phyloP scores from a whole-genome alignment of 495 filamentous ascomycete genomes.

The Penicillium fimorum region DNA sequence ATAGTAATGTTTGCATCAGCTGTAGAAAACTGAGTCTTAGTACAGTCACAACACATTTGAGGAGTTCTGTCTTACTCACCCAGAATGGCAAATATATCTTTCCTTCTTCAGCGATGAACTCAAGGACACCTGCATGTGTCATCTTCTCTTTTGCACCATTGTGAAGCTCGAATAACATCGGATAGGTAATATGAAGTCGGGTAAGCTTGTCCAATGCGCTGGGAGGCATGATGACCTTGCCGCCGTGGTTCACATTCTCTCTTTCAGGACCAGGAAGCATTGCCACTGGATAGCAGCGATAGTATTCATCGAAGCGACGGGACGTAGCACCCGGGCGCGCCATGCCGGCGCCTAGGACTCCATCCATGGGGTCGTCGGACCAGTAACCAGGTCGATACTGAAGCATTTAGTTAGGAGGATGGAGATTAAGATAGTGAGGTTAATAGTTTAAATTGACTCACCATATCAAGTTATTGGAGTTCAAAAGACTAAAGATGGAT shows the following conservation, averaged over 20 bases:
- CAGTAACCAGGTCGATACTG: constrained; percentile 56
- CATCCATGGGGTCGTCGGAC: constrained; percentile 58
- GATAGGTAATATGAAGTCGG: constrained; percentile 93
- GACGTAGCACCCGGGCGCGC: constrained; percentile 39
- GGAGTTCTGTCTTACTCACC: constrained; percentile 53
- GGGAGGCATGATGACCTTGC: constrained; percentile 94
- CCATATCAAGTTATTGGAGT: constrained; percentile 22
- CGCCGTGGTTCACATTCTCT: constrained; percentile 89
- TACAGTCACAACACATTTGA: not conserved
- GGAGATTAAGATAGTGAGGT: not conserved
- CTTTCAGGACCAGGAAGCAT: constrained; percentile 94
- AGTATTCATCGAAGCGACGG: constrained; percentile 93
- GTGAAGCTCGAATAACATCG: constrained; percentile 91
- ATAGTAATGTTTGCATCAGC: constrained; percentile 89
- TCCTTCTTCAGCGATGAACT: constrained; percentile 97
- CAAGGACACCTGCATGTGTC: constrained; percentile 91
- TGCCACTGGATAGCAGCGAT: constrained; percentile 88
- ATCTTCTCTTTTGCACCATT: constrained; percentile 76
- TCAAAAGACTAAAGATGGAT: constrained; percentile 6
- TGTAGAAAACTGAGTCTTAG: constrained; percentile 34
- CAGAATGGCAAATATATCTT: constrained; percentile 94
- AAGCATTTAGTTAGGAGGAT: constrained; percentile 20
- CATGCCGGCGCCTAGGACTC: constrained; percentile 42
- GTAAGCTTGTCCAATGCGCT: constrained; percentile 95
- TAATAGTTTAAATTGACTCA: constrained; percentile 13